A percentile compares a stretch with the other conserved stretches of the same genome.
These are phyloP conservation scores for Dovyalis caffra DNA, from an alignment of 345 rosid species.

Conservation along the genomic window DNA sequence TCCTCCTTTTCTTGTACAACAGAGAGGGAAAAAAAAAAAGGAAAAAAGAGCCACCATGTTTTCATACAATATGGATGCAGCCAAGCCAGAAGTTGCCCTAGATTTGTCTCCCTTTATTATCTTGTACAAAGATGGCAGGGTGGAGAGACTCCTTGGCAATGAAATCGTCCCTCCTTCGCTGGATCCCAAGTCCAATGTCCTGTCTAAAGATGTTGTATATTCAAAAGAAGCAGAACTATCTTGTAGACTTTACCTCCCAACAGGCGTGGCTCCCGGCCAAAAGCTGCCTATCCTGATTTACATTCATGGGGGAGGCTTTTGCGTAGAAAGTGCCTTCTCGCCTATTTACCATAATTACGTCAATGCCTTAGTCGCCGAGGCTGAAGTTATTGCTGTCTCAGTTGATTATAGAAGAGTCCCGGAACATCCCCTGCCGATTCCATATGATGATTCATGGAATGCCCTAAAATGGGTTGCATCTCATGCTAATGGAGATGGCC, in stretches of 20 bases:
- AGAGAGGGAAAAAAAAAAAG: background rate
- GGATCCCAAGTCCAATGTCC: slow-evolving; percentile 3
- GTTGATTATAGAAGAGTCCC: slow-evolving; percentile 24
- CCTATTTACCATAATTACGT: slow-evolving; percentile 18
- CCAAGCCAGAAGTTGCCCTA: background rate
- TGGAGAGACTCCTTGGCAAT: slow-evolving; percentile 14
- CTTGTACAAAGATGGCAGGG: slow-evolving; percentile 11
- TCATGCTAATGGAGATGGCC: slow-evolving; percentile 16
- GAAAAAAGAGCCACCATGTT: background rate
- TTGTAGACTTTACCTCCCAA: slow-evolving; percentile 19
- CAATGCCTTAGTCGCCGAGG: slow-evolving; percentile 10
- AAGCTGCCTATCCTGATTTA: slow-evolving; percentile 24
- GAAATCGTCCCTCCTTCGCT: slow-evolving; percentile 5
- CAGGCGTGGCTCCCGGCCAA: background rate
- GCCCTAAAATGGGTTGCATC: slow-evolving; percentile 24
- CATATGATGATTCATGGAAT: slow-evolving; percentile 28
- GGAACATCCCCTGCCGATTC: slow-evolving; percentile 20
- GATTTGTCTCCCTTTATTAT: slow-evolving; percentile 7
- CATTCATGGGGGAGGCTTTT: slow-evolving; percentile 26
- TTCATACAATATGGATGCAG: background rate
- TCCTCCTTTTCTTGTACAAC: background rate
- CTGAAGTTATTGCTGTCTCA: slow-evolving; percentile 20
- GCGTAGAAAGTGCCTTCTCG: slow-evolving; percentile 19
- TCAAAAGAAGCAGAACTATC: slow-evolving; percentile 1
- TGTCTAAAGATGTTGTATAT: slow-evolving; percentile 6